Evolutionary conservation across 805 yeast genomes (phyloP), one percentile per base, ranked within the genome.

Genomic region (Hanseniaspora occidentalis): DNA sequence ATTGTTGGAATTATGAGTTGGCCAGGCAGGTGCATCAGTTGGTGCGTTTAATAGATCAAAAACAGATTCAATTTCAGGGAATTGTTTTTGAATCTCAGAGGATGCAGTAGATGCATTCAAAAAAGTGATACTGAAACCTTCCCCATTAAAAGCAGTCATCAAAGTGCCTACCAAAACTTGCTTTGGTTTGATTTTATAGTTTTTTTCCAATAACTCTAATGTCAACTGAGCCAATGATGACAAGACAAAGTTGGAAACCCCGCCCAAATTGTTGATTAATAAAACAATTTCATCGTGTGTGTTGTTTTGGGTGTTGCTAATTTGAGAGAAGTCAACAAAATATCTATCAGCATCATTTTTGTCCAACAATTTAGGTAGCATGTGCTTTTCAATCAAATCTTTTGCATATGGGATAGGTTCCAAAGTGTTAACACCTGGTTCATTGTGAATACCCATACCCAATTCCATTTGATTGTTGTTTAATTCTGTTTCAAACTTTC

Each of bases 401-500:
- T 75, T 78, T 38, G 84, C 73, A 1, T 73, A 56, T 20, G 96
- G 96, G 49, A 88, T 74, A 40, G 69, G 69, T 14, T 62, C 62
- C 19, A 67, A 47, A 13, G 60, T 52, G 52, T 71, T 67, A 43
- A 77, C 77, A 45, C 96, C 96, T 1, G 95, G 92, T 58, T 88
- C 97, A 53, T 88, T 88, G 61, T 88, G 97, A 45, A 88, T 88
- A 35, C 97, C 97, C 77, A 88, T 79, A 21, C 97, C 97, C 43
- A 88, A 69, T 58, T 88, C 97, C 55, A 82, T 79, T 58, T 83
- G 84, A 43, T 76, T 65, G 3, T 60, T 69, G 21, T 62, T 69
- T 45, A 84, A 69, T 41, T 61, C 57, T 24, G 67, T 64, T 51
- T 72, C 79, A 41, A 67, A 69, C 42, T 69, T 71, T 50, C 83